These are phyloP conservation scores for Saitozyma podzolica DNA, from an alignment of 768 basidiomycete genomes.

Conservation along the genomic window DNA sequence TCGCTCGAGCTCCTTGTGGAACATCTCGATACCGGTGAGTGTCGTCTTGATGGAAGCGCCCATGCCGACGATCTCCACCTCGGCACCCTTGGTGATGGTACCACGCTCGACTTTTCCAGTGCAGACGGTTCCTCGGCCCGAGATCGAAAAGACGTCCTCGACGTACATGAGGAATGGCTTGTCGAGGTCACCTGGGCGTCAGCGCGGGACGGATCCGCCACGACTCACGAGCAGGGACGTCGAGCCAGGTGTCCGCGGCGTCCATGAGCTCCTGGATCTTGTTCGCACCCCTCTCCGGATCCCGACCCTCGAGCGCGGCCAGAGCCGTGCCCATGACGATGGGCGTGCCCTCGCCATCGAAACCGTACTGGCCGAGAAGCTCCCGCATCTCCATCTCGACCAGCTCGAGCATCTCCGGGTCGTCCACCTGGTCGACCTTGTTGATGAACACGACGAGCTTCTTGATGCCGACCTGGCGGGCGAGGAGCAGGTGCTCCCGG, in stretches of 20 bases:
- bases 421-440: constrained; percentile 95
- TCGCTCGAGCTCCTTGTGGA: constrained; percentile 98
- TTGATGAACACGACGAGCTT: constrained; percentile 98
- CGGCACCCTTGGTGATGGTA: constrained; percentile 81
- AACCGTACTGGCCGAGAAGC: constrained; percentile 84
- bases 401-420: constrained; percentile 97
- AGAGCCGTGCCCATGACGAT: constrained; percentile 97
- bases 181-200: constrained; percentile 77
- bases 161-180: constrained; percentile 96
- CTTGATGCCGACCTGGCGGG: constrained; percentile 96
- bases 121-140: constrained; percentile 96
- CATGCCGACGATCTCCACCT: constrained; percentile 88
- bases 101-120: constrained; percentile 96
- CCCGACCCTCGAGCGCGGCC: constrained; percentile 84
- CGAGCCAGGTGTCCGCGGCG: constrained; percentile 91
- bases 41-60: constrained; percentile 83
- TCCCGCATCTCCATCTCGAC: constrained; percentile 99
- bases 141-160: constrained; percentile 96
- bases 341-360: constrained; percentile 96
- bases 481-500: constrained; percentile 93
- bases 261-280: constrained; percentile 81
- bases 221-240: constrained; percentile 79
- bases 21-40: constrained; percentile 97
- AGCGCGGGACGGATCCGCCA: not conserved
- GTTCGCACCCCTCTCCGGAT: constrained; percentile 72